A percentile compares a stretch with the other conserved stretches of the same genome.
Evolutionary conservation across 768 basidiomycete species (phyloP).

Genomic region (Dendrothele bispora): DNA sequence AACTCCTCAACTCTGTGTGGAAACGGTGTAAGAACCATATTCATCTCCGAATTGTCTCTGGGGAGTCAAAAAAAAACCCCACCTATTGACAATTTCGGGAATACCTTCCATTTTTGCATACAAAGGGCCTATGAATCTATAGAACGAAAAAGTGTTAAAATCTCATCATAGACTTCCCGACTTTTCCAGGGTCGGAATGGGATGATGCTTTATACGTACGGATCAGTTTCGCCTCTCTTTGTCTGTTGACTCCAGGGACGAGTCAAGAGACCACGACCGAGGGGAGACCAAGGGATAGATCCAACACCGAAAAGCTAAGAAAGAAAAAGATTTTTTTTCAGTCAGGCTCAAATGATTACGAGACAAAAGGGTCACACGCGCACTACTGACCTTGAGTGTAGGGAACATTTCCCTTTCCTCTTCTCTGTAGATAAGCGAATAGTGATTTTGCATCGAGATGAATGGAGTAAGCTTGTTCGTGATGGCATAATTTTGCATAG

Average conservation of each 20-base stretch:
- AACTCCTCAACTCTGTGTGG: slow-evolving; percentile 52
- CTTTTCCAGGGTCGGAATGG: too few relatives aligned
- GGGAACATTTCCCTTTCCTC: slow-evolving; percentile 69
- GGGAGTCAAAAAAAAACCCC: too few relatives aligned
- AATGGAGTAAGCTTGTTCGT: slow-evolving; percentile 58
- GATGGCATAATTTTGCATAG: slow-evolving; percentile 65
- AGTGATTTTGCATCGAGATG: slow-evolving; percentile 72
- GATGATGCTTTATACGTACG: slow-evolving; percentile 12
- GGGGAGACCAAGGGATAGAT: slow-evolving; percentile 59
- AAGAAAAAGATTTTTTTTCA: too few relatives aligned
- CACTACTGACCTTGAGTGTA: slow-evolving; percentile 48
- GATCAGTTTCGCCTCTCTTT: slow-evolving; percentile 36
- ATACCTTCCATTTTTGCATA: slow-evolving; percentile 15
- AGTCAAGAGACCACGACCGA: slow-evolving; percentile 51
- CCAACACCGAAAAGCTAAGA: slow-evolving; percentile 53
- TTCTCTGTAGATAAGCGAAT: slow-evolving; percentile 61
- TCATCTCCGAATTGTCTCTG: too few relatives aligned
- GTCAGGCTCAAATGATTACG: too few relatives aligned
- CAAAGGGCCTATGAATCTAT: too few relatives aligned
- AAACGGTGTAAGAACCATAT: too few relatives aligned
- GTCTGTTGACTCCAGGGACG: slow-evolving; percentile 41
- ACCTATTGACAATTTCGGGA: slow-evolving; percentile 37
- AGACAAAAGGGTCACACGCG: too few relatives aligned
- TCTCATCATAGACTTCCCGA: too few relatives aligned
- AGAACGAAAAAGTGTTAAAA: too few relatives aligned